Base-by-base conservation (phyloP, 192 early-diverging fungal species). In the Geranomyces variabilis region DNA sequence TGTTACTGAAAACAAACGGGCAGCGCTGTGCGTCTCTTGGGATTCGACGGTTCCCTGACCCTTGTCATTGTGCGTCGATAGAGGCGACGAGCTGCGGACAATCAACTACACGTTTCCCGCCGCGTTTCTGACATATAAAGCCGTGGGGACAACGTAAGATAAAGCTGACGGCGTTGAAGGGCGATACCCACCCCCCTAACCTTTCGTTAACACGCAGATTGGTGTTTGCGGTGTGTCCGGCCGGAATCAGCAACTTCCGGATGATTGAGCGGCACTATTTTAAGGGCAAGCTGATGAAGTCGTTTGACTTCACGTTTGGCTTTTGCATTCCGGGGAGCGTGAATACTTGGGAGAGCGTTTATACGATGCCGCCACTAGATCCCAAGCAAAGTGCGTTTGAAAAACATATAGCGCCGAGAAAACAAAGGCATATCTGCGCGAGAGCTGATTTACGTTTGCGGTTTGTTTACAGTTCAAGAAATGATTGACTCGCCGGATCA, bases 201-300 rank as follows among this genome's bases (percentile, higher is more conserved):
- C 33, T 17, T 63, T 59, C 19, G 24, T 31, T 31, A 19, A 19
- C 36, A 7, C 47, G 24, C 69, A 84, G 81, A 28, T 63, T 87
- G 17, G 76, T 81, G 7, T 87, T 87, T 72, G 82, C 84, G 0
- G 81, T 84, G 30, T 79, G 83, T 13, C 78, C 81, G 7, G 48
- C 62, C 47, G 75, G 71, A 36, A 69, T 87, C 28, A 51, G 66
- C 30, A 79, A 62, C n/a, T 83, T 87, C 28, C 70, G 86, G 31
- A 87, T 87, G 86, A 80, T 87, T 47, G 83, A 86, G 65, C 63
- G 79, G 22, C 83, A 86, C 33, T 87, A 87, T 68, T 87, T 83
- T 49, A 77, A 75, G 53, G 75, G 79, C 62, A 75, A 71, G 48
- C 70, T 87, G 22, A 49, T 87, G 46, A 81, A 85, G 51, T 77